Evolutionary conservation across 2,329 filamentous ascomycete genomes (phyloP), one percentile per base, ranked within the genome.

Genomic region (Setomelanomma holmii): DNA sequence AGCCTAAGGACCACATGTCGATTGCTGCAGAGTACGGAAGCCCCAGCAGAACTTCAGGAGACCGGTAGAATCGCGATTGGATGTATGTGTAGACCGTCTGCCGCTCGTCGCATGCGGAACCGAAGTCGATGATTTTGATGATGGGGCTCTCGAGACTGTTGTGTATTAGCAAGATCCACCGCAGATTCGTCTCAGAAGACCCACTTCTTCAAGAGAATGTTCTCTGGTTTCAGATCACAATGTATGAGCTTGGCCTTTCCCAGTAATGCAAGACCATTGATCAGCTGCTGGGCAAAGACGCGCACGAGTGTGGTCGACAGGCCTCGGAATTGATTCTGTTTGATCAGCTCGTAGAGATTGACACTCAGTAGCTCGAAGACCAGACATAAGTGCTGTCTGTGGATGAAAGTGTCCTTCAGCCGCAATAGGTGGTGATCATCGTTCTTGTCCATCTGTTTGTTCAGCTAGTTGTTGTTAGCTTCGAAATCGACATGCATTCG

Each of bases 41-140:
- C 4, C 95, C 95, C n/a, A 99, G 81, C 33, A 99, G 78, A 11
- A 99, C 95, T 74, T 99, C 95, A 1, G 95, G 95, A 0, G 95
- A 99, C 59, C 95, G 88, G 77, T 99, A 99, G 77, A 99, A 99
- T 65, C 95, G 85, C 8, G 95, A 99, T 75, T 99, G 95, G 55
- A 99, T 99, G 74, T 99, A 99, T 5, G 95, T 99, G 75, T 99
- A 99, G 22, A 99, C 95, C 0, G 95, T 99, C 75, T 99, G 95
- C 44, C 95, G 88, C 78, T 99, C 95, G 74, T 99, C 95, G 75
- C 95, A 99, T 12, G 95, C 95, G 33, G 95, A 99, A 38, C 95
- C 95, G 72, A 99, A 99, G 82, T 99, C 95, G 74, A 99, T 99
- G 69, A 99, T 97, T 76, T 99, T 99, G 83, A 99, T 99, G 63